Base-by-base conservation (phyloP, 495 filamentous ascomycete species). In the Bryoglossum gracile region DNA sequence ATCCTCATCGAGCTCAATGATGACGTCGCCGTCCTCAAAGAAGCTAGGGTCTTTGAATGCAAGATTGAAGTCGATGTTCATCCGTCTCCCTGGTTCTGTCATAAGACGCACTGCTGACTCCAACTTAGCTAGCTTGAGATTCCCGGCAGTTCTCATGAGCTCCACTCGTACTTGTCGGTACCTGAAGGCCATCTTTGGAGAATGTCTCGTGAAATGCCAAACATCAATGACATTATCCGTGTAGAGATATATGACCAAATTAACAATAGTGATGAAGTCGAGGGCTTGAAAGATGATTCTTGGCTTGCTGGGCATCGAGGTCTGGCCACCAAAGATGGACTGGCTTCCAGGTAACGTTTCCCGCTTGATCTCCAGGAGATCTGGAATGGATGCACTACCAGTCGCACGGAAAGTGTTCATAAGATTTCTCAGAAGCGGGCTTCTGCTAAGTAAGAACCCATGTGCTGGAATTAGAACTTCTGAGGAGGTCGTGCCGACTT, bases 161-260 rank as follows among this genome's bases (percentile, higher is more conserved):
- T 96, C 89, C 4, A 68, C 74, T 13, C 89, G 82, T 11, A 90
- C 70, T 55, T 89, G 84, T 21, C 87, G 84, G 62, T 84, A 90
- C 40, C 84, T 70, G 56, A 64, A 75, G 8, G 80, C 79, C 63
- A 82, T 73, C 30, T 75, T 71, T 21, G 79, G 75, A 18, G 70
- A 74, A 38, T 76, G 74, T 36, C 77, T 78, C 10, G 79, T 81
- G 46, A 70, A 76, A 40, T 90, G 83, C 92, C 92, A 98, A 13
- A 87, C 80, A 49, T 92, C 89, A 30, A 95, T 69, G 21, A 91
- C 68, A 19, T 65, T 73, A 56, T 97, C 92, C 18, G 80, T 80
- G 63, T 97, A 96, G 6, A 86, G 59, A 59, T 86, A 97, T 26
- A 87, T 73, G 0, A 82, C 75, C 5, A 96, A 54, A 54, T 94